Conservation (phyloP, 1,139 yeast species). For the Zygoascus meyerae region DNA sequence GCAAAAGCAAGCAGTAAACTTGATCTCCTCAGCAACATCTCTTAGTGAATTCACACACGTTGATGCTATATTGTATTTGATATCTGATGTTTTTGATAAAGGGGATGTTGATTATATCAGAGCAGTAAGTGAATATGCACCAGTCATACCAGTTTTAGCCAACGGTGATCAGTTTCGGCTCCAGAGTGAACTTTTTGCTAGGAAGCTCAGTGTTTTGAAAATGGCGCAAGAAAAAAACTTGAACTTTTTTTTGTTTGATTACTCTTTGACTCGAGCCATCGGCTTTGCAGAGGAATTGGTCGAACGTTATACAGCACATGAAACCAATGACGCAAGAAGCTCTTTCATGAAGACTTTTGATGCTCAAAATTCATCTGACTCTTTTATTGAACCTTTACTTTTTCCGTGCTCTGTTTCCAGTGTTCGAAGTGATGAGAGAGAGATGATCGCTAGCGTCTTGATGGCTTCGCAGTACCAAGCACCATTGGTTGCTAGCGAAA, state of each 20-base stretch:
- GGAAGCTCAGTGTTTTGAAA: constrained; percentile 22
- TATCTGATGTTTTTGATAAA: constrained; percentile 20
- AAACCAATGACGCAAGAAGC: not conserved
- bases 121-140: constrained; percentile 22
- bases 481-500: constrained; percentile 21
- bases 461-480: constrained; percentile 27
- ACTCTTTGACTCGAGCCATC: constrained; percentile 23
- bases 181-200: constrained; percentile 14
- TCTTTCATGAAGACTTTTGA: not conserved
- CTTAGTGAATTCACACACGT: constrained; percentile 28
- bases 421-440: constrained; percentile 20
- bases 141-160: constrained; percentile 30
- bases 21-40: constrained; percentile 26
- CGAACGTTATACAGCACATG: not conserved
- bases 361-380: constrained; percentile 7
- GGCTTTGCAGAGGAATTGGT: constrained; percentile 15
- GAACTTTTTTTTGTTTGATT: constrained; percentile 27
- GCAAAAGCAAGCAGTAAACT: constrained; percentile 22
- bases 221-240: constrained; percentile 21
- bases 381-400: constrained; percentile 15
- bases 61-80: constrained; percentile 30
- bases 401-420: constrained; percentile 25
- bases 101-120: constrained; percentile 27
- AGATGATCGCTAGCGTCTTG: constrained; percentile 27
- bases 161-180: constrained; percentile 22